Base-by-base conservation (phyloP, 2,329 filamentous ascomycete species). In the Mycosphaerelloides madeirae region DNA sequence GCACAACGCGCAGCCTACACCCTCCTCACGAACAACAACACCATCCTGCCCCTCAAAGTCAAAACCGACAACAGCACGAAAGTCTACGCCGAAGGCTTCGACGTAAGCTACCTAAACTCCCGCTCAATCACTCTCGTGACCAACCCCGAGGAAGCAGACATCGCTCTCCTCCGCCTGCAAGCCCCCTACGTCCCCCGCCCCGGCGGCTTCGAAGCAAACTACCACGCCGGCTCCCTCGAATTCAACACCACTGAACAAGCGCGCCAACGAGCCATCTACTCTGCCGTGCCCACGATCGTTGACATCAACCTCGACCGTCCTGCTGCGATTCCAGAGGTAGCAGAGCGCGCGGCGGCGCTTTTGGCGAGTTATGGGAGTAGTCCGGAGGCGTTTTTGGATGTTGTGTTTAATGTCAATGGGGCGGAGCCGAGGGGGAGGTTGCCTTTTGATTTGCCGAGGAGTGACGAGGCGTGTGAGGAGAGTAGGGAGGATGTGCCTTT, bases 401-500 rank as follows among this genome's bases (percentile, higher is more conserved):
- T 74, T 1, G 47, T 72, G 1, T 68, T 74, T 42, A 63, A 62
- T 0, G 50, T 62, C 6, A 58, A 65, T 31, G 61, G 58, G 1
- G 63, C 60, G 6, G 53, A 55, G 11, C 73, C 73, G 0, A 53
- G 66, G 43, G 72, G 73, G 0, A 67, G 61, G 55, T 47, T 75
- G 45, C 72, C 72, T 0, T 74, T 74, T 54, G 73, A 76, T 53
- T 42, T 77, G 28, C 72, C 74, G 1, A 53, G 67, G 9, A 72
- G 68, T 5, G 65, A 67, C 50, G 63, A 59, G 34, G 73, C 72
- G n/a, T 1, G 73, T 73, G 0, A 63, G 66, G 63, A 48, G 13
- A 56, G 45, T 16, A 49, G 44, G 31, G 64, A 64, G 47, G 65
- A 68, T 42, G 57, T 67, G 37, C 64, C 65, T 1, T 68, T 67